Conservation (phyloP, 257 asterid genomes). For the Nicotiana undulata region DNA sequence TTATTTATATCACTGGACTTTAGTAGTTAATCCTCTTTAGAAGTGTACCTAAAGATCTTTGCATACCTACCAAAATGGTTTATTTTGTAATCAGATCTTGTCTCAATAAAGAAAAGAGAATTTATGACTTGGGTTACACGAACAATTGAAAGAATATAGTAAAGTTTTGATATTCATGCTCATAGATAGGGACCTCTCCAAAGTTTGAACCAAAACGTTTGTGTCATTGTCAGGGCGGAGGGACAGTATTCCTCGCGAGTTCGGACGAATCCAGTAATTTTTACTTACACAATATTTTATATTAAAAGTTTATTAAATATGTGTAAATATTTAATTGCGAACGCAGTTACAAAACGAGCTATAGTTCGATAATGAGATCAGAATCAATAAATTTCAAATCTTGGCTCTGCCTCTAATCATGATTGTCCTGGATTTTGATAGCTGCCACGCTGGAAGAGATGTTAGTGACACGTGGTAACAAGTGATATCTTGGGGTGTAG, state of each 20-base stretch:
- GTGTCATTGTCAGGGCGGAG: too few relatives aligned
- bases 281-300: too few relatives aligned
- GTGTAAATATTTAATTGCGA: too few relatives aligned
- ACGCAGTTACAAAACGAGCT: too few relatives aligned
- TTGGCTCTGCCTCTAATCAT: not conserved
- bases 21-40: not conserved
- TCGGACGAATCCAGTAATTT: too few relatives aligned
- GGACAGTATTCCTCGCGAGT: too few relatives aligned
- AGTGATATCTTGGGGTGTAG: not conserved
- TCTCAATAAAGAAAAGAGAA: not conserved
- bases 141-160: conserved; percentile 6
- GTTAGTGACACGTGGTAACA: conserved; percentile 14
- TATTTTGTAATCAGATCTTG: not conserved
- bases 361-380: too few relatives aligned
- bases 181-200: conserved; percentile 12
- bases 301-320: too few relatives aligned
- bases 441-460: conserved; percentile 14
- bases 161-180: not conserved
- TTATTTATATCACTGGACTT: not conserved
- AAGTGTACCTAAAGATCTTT: not conserved
- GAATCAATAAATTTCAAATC: too few relatives aligned
- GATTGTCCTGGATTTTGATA: not conserved
- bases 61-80: not conserved
- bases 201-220: not conserved
- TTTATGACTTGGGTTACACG: conserved; percentile 19